Base-by-base conservation (phyloP, 2,329 filamentous ascomycete species). In the Trichoderma semiorbis region DNA sequence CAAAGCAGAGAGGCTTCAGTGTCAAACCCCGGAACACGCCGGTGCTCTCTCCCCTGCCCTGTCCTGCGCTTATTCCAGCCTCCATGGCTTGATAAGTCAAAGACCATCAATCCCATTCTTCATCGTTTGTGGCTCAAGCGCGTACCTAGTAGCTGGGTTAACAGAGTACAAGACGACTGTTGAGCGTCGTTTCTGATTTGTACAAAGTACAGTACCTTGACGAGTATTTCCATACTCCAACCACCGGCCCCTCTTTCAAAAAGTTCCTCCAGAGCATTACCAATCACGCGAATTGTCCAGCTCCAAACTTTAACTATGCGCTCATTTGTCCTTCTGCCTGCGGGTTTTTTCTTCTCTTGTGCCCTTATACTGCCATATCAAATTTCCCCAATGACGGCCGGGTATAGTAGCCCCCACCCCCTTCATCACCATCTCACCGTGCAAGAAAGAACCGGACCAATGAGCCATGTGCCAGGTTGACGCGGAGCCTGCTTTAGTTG, bases 371-470 rank as follows among this genome's bases (percentile, higher is more conserved):
- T 28, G 30, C 50, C 58, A 70, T 70, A 36, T 55, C 68, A 53
- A 55, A 62, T 63, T 70, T 63, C 43, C 61, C 43, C 58, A 62
- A 63, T 53, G 36, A 63, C n/a, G 47, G 26, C 43, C 24, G 61
- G 24, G 30, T 43, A 57, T 63, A 57, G 24, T 32, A n/a, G 60
- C 68, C 68, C 68, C 68, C 68, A 63, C 68, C 68, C 58, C 68
- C 58, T 63, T 63, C 68, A 36, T 70, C 68, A 39, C 58, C 36
- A 57, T 64, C 32, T 64, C 58, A 57, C 58, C 50, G 18, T 32
- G 53, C 34, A 32, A 43, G 68, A 63, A 43, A 63, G 50, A 62
- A 50, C 68, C 68, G 68, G 68, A 18, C 68, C 68, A 70, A 70
- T 70, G 43, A 64, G n/a, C 32, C n/a, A 47, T 55, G 60, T 30